Base-by-base conservation (phyloP, 106 monocot genomes). In the Dendrobium officinale region DNA sequence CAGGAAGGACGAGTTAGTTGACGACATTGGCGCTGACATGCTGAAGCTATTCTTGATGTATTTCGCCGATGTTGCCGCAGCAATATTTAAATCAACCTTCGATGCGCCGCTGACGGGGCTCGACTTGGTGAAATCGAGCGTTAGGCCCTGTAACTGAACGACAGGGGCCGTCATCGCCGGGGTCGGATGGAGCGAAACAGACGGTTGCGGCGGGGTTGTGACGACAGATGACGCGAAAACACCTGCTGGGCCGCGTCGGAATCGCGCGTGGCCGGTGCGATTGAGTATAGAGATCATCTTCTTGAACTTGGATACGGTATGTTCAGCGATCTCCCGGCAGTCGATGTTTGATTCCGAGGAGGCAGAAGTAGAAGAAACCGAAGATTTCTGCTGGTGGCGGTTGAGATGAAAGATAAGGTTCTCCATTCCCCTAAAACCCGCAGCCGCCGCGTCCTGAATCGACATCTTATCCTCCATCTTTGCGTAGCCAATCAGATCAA, bases 201-300 rank as follows among this genome's bases (percentile, higher is more conserved):
- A 37, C 37, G 37, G 37, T 0, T 37, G 37, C 37, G 37, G 37
- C 3, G 37, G 37, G 37, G 37, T 37, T 37, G 37, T 37, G 37
- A 37, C 37, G 37, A 37, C 37, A 3, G 37, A 2, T 0, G 37
- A 37, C 37, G 37, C 37, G 37, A 37, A 37, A 37, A 37, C 37
- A 37, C 37, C 37, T 37, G 77, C 2, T 16, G 92, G 92, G 5
- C 85, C 91, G 13, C 96, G 92, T 64, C 96, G 85, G 85, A 96
- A 96, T 0, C 96, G 91, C 59, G 96, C 96, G 79, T 96, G 96
- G 72, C 96, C 96, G 43, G 93, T 93, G 13, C 96, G 88, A 78
- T 93, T 87, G 7, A 96, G 75, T 78, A 96, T 80, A 59, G 96
- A 92, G 77, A 96, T 93, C 76, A 96, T 80, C 79, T 96, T 91